Percentiles rank a stretch among this genome's conserved stretches.
Conservation (phyloP, 1,284 basidiomycete genomes). For the Apiotrichum domesticum region DNA sequence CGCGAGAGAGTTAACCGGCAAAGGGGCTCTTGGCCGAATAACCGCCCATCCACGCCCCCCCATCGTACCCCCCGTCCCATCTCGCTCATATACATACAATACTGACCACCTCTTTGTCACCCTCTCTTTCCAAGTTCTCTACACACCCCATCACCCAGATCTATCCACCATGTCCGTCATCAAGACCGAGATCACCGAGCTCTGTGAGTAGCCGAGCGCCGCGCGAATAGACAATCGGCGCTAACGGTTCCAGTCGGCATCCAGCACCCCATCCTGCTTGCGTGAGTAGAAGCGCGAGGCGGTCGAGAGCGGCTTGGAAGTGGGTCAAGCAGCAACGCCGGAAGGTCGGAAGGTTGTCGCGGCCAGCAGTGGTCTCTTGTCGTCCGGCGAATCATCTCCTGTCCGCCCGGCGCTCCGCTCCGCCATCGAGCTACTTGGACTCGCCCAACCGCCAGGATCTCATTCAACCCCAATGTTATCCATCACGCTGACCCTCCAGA, state of each 20-base stretch:
- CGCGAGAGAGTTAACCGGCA: too few species aligned
- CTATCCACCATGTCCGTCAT: constrained; percentile 34
- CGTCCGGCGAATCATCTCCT: too few species aligned
- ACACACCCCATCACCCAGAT: background rate
- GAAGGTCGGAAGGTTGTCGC: too few species aligned
- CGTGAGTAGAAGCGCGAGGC: constrained; percentile 39
- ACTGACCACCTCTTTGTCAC: background rate
- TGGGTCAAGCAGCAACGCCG: too few species aligned
- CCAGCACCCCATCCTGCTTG: constrained; percentile 78
- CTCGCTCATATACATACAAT: background rate
- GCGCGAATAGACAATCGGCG: background rate
- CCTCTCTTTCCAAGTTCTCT: background rate
- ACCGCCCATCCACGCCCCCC: too few species aligned
- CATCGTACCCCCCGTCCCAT: background rate
- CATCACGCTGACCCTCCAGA: constrained; percentile 17
- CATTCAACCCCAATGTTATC: background rate
- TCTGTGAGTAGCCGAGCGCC: constrained; percentile 47
- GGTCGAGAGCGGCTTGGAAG: too few species aligned
- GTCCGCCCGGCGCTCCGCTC: too few species aligned
- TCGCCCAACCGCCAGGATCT: background rate
- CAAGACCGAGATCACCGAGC: constrained; percentile 67
- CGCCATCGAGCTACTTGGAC: too few species aligned
- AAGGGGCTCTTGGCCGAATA: too few species aligned
- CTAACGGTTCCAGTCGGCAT: constrained; percentile 54
- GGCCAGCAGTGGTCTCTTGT: too few species aligned